Conservation (phyloP, 176 grass and related monocot genomes). For the Oryza meridionalis region DNA sequence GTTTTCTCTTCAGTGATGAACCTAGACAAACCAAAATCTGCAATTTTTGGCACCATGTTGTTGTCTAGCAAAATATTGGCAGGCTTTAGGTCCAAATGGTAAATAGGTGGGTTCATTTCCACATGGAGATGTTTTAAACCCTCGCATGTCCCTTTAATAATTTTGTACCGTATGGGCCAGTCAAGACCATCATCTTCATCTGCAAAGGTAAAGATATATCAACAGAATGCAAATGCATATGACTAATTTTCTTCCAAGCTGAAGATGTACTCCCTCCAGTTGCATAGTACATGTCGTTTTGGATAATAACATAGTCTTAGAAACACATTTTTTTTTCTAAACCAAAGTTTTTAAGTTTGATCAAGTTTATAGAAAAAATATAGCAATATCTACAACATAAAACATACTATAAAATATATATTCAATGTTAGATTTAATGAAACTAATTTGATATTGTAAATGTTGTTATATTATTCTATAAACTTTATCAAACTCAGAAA, state of each 20-base stretch:
- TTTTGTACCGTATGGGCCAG: conserved; percentile 8
- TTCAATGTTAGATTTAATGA: too few species aligned
- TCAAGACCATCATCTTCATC: conserved; percentile 9
- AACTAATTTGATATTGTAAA: too few species aligned
- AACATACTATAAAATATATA: too few species aligned
- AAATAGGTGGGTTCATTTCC: not conserved
- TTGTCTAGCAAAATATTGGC: not conserved
- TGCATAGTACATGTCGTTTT: too few species aligned
- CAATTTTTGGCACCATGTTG: not conserved
- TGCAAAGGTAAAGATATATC: not conserved
- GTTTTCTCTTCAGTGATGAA: not conserved
- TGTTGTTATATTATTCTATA: too few species aligned
- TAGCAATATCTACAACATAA: too few species aligned
- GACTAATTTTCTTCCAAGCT: not conserved
- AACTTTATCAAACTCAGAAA: too few species aligned
- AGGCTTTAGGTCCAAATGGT: not conserved
- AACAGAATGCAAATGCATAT: too few species aligned
- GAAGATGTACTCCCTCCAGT: not conserved
- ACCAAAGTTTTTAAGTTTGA: too few species aligned
- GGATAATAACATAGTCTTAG: too few species aligned
- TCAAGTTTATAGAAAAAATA: too few species aligned
- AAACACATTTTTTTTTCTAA: too few species aligned
- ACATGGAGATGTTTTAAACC: conserved; percentile 19
- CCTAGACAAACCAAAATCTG: not conserved
- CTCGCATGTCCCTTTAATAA: conserved; percentile 6